A percentile compares a stretch with the other conserved stretches of the same genome.
Conservation (phyloP, 2,329 filamentous ascomycete genomes). For the Aspergillaceae sp. region DNA sequence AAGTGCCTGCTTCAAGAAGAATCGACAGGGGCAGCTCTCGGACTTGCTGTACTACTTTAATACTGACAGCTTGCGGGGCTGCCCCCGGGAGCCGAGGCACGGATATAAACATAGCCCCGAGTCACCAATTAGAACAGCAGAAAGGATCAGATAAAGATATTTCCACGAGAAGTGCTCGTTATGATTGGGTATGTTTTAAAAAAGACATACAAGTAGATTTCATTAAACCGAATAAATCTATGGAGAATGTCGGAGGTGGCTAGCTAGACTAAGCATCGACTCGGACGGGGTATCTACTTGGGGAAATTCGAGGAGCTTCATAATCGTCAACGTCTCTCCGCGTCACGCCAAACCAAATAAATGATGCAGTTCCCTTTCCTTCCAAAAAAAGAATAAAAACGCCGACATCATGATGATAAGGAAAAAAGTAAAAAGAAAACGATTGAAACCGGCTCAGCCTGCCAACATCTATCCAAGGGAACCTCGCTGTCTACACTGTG, state of each 20-base stretch:
- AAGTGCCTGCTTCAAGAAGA: background rate
- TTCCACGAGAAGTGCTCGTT: background rate
- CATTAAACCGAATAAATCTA: conserved; percentile 11
- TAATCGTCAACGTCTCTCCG: conserved; percentile 31
- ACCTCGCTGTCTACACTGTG: no score
- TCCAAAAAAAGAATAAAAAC: conserved; percentile 17
- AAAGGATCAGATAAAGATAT: background rate
- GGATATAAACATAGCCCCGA: background rate
- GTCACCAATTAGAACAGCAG: background rate
- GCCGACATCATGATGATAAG: conserved; percentile 16
- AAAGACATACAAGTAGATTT: background rate
- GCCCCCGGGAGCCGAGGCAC: conserved; percentile 7
- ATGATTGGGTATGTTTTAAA: background rate
- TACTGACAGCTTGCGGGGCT: conserved; percentile 6
- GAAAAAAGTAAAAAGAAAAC: conserved; percentile 6
- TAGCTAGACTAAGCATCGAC: conserved; percentile 40
- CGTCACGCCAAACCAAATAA: conserved; percentile 26
- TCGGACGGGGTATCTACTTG: conserved; percentile 40
- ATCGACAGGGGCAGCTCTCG: background rate
- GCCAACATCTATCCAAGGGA: conserved; percentile 10
- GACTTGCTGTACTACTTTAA: background rate
- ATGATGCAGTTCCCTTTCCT: conserved; percentile 33
- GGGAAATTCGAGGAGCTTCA: conserved; percentile 40
- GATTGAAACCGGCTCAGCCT: conserved; percentile 9
- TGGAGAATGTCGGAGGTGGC: conserved; percentile 25